These are phyloP conservation scores for Flaveria sonorensis DNA, from an alignment of 129 eudicot species.

Conservation along the genomic window DNA sequence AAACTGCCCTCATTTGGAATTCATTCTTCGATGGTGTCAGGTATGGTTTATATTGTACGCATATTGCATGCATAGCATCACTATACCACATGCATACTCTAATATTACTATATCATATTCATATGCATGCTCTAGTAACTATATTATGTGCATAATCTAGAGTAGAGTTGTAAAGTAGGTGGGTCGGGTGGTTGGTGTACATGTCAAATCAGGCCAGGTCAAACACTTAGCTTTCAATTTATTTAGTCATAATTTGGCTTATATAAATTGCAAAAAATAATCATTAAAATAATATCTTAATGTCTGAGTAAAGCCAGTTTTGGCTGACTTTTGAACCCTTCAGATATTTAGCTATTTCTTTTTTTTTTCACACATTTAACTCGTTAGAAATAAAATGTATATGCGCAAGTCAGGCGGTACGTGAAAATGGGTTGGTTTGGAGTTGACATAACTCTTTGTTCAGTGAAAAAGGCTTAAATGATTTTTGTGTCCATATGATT, in stretches of 20 bases:
- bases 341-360: background rate
- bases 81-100: too few species aligned
- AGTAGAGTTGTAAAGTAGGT: background rate
- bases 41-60: conserved; percentile 29
- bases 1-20: conserved; percentile 81
- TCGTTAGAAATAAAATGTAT: background rate
- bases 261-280: background rate
- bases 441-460: background rate
- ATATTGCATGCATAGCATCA: too few species aligned
- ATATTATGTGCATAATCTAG: background rate
- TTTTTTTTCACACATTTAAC: background rate
- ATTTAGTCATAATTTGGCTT: background rate
- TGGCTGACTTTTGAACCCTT: background rate
- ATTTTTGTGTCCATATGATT: background rate
- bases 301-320: background rate
- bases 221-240: background rate
- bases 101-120: too few species aligned
- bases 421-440: background rate
- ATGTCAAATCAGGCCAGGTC: background rate
- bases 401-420: background rate
- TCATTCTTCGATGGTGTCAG: conserved; percentile 93
- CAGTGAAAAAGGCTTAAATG: background rate
- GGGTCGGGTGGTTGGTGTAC: background rate
- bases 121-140: too few species aligned
- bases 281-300: background rate